phyloP scores from a whole-genome alignment of 306 rosid species.

The Astragalus glycyphyllos region DNA sequence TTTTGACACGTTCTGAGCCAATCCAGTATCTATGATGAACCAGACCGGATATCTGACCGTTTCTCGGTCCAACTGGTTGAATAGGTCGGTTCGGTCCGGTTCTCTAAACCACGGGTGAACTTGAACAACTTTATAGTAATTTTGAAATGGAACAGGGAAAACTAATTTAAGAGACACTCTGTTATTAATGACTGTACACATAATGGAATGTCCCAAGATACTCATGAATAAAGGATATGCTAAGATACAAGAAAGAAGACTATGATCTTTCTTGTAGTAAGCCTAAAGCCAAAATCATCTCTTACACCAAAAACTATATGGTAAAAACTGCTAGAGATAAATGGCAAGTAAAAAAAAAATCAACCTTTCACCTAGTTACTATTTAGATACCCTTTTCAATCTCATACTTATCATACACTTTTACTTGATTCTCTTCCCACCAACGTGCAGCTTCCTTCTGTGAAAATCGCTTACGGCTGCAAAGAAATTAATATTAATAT shows the following conservation, averaged over 20 bases:
- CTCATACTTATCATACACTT: constrained; percentile 63
- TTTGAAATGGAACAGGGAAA: constrained; percentile 28
- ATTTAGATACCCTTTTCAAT: constrained; percentile 66
- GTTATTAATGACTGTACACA: constrained; percentile 46
- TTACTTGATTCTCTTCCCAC: constrained; percentile 86
- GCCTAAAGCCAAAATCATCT: constrained; percentile 47
- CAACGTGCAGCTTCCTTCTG: constrained; percentile 78
- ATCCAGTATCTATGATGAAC: too few species aligned
- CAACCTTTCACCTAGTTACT: constrained; percentile 52
- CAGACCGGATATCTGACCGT: too few species aligned
- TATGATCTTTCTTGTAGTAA: constrained; percentile 41
- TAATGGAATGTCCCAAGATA: constrained; percentile 41
- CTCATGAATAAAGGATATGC: constrained; percentile 38
- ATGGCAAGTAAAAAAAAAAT: constrained; percentile 41
- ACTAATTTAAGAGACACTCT: constrained; percentile 38
- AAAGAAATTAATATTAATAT: constrained; percentile 2
- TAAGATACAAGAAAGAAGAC: constrained; percentile 37
- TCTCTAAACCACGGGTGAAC: neutral
- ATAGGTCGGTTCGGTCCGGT: too few species aligned
- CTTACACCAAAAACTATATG: constrained; percentile 35
- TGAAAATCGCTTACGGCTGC: constrained; percentile 73
- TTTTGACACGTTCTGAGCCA: too few species aligned
- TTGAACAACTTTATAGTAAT: constrained; percentile 12
- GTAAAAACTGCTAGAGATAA: constrained; percentile 45
- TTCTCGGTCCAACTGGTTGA: too few species aligned